phyloP scores from a whole-genome alignment of 805 yeast genomes.

The Suhomyces sp. region DNA sequence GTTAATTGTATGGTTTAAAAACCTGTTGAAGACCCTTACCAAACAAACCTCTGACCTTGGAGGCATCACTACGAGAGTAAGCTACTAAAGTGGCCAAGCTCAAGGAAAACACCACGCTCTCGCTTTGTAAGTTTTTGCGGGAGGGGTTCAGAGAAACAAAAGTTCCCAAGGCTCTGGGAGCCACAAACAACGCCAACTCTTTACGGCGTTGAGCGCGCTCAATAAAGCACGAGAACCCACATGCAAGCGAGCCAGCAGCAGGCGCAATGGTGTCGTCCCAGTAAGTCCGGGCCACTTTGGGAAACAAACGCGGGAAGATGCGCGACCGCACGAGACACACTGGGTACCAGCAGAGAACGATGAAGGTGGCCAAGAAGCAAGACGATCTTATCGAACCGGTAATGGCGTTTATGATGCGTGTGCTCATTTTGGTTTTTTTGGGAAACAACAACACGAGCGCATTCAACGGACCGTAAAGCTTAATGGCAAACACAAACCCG shows the following conservation, averaged over 20 bases:
- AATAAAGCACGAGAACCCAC: slow-evolving; percentile 42
- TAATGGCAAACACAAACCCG: slow-evolving; percentile 40
- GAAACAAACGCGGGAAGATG: slow-evolving; percentile 38
- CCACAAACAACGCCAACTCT: slow-evolving; percentile 48
- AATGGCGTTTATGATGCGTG: slow-evolving; percentile 20
- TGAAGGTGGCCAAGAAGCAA: slow-evolving; percentile 41
- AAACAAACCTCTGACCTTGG: slow-evolving; percentile 35
- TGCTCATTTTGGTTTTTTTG: slow-evolving; percentile 12
- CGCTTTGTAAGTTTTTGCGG: slow-evolving; percentile 23
- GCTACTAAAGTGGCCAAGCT: slow-evolving; percentile 37
- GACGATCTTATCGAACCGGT: slow-evolving; percentile 38
- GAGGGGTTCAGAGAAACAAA: slow-evolving; percentile 27
- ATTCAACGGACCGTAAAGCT: slow-evolving; percentile 43
- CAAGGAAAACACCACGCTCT: slow-evolving; percentile 30
- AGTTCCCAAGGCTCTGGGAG: slow-evolving; percentile 39
- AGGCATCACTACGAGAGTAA: slow-evolving; percentile 26
- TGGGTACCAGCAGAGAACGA: slow-evolving; percentile 45
- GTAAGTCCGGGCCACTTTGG: slow-evolving; percentile 27
- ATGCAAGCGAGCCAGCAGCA: slow-evolving; percentile 35
- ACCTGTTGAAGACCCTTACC: slow-evolving; percentile 30
- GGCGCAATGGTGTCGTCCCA: slow-evolving; percentile 43
- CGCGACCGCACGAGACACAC: slow-evolving; percentile 44
- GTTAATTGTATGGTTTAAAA: slow-evolving; percentile 5
- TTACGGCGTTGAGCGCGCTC: slow-evolving; percentile 42
- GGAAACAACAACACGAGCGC: slow-evolving; percentile 24